Conservation (phyloP, 169 alveolate species). For the Perkinsus marinus region DNA sequence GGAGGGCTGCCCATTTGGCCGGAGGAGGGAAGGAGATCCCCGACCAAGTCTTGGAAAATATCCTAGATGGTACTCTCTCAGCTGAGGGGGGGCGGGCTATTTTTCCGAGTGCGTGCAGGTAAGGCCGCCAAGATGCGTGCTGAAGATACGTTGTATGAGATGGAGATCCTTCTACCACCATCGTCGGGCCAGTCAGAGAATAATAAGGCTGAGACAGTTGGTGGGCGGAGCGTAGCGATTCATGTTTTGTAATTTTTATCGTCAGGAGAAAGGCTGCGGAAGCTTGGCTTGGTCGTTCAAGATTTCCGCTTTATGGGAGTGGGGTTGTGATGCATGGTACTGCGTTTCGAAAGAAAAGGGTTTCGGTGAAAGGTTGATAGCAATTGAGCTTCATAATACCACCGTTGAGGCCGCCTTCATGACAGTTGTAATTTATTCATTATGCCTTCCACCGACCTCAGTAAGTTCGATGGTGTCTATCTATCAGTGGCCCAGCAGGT, state of each 20-base stretch:
- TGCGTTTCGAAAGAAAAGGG: not conserved
- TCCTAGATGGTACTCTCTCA: not conserved
- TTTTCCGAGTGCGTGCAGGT: not conserved
- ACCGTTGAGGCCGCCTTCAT: too few species aligned
- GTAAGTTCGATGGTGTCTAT: slow-evolving; percentile 31
- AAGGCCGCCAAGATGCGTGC: not conserved
- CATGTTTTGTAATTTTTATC: not conserved
- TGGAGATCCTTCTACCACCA: not conserved
- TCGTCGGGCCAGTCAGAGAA: not conserved
- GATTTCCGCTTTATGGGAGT: not conserved
- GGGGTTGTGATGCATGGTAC: not conserved
- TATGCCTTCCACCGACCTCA: not conserved
- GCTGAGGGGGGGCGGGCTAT: not conserved
- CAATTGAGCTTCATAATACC: not conserved
- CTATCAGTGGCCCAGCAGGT: slow-evolving; percentile 44
- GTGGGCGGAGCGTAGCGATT: not conserved
- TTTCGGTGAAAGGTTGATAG: not conserved
- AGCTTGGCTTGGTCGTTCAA: not conserved
- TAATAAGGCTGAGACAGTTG: not conserved
- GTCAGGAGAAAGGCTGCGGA: not conserved
- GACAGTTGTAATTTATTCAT: not conserved
- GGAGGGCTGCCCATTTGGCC: not conserved
- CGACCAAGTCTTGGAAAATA: not conserved
- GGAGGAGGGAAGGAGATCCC: not conserved
- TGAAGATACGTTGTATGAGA: not conserved